A percentile compares a stretch with the other conserved stretches of the same genome.
Conservation (phyloP, 306 rosid genomes). For the Medicago arabica region DNA sequence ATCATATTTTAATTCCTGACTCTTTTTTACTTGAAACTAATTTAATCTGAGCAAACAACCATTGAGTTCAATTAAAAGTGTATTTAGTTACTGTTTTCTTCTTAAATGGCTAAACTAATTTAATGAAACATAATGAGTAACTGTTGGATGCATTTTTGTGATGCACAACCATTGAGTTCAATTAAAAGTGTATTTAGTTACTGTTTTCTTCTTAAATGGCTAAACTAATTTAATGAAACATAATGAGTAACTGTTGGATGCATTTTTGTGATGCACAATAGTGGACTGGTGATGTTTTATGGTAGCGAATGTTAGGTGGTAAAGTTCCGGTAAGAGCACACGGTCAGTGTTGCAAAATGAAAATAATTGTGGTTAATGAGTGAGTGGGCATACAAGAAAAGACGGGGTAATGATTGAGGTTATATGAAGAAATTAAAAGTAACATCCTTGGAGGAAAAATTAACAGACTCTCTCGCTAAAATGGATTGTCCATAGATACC, state of each 20-base stretch:
- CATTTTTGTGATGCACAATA: constrained; percentile 16
- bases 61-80: constrained; percentile 19
- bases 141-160: constrained; percentile 17
- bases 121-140: constrained; percentile 21
- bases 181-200: not conserved
- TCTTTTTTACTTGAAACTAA: constrained; percentile 37
- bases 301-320: constrained; percentile 5
- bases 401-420: not conserved
- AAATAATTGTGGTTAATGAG: constrained; percentile 11
- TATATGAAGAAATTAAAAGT: not conserved
- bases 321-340: constrained; percentile 9
- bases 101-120: constrained; percentile 20
- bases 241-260: constrained; percentile 17
- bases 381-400: constrained; percentile 5
- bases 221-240: constrained; percentile 19
- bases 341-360: constrained; percentile 16
- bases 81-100: constrained; percentile 20
- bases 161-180: constrained; percentile 29
- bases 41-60: constrained; percentile 24
- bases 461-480: constrained; percentile 18
- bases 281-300: constrained; percentile 16
- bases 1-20: constrained; percentile 32
- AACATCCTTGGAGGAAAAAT: constrained; percentile 9
- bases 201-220: constrained; percentile 35
- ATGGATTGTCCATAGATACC: constrained; percentile 11